Conservation (phyloP, 2,329 filamentous ascomycete genomes). For the Monascus ruber region DNA sequence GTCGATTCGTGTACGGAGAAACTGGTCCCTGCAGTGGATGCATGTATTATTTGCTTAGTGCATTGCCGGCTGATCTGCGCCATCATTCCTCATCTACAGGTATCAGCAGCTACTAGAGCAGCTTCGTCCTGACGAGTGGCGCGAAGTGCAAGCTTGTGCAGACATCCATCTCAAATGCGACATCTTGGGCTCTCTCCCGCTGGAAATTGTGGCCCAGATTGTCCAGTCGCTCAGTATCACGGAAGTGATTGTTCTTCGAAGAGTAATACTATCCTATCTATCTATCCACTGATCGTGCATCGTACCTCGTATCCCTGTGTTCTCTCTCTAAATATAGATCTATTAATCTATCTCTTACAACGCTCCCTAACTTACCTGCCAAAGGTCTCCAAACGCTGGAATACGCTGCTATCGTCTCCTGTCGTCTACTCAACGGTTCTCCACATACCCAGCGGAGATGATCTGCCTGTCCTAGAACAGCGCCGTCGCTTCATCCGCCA, state of each 20-base stretch:
- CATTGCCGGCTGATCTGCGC: too few relatives aligned
- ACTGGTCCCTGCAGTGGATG: neutral
- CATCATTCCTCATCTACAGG: conserved; percentile 7
- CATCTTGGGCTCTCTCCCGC: conserved; percentile 20
- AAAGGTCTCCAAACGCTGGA: conserved; percentile 26
- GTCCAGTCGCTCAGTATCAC: conserved; percentile 13
- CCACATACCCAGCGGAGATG: conserved; percentile 6
- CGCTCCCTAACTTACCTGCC: too few relatives aligned
- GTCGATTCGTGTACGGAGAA: conserved; percentile 8
- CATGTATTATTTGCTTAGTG: too few relatives aligned
- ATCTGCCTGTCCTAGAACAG: conserved; percentile 1
- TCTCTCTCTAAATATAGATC: too few relatives aligned
- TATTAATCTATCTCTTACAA: too few relatives aligned
- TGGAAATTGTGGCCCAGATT: conserved; percentile 21
- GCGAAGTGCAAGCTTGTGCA: conserved; percentile 13
- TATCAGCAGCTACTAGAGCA: conserved; percentile 16
- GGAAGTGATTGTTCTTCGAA: conserved; percentile 18
- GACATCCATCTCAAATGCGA: conserved; percentile 18
- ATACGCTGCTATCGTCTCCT: conserved; percentile 16
- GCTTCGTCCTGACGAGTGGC: conserved; percentile 19
- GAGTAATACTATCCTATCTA: conserved; percentile 9
- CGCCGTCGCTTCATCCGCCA: conserved; percentile 5
- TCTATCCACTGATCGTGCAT: too few relatives aligned
- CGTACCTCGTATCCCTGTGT: too few relatives aligned
- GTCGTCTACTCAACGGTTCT: conserved; percentile 9